Evolutionary conservation across 176 grass and related monocot species (phyloP).

Genomic region (Eragrostis curvula): DNA sequence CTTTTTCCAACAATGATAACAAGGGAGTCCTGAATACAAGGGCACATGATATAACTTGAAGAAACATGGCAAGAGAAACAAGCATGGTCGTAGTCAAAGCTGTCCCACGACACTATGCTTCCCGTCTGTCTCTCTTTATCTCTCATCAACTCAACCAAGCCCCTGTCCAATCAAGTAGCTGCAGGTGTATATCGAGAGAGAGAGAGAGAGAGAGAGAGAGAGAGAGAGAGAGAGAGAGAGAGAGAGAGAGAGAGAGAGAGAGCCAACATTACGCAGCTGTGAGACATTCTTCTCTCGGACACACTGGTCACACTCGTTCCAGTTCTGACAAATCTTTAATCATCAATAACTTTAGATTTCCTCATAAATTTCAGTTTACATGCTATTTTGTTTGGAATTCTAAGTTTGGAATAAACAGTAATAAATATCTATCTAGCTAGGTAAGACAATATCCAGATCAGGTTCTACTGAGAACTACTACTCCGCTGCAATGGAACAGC

Average conservation of each 20-base stretch:
- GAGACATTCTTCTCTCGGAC: too few relatives aligned
- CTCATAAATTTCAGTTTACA: background rate
- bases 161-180: conserved; percentile 17
- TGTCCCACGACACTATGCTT: background rate
- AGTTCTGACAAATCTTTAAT: too few relatives aligned
- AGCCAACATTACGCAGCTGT: too few relatives aligned
- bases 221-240: too few relatives aligned
- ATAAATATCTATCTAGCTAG: background rate
- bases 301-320: too few relatives aligned
- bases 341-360: too few relatives aligned
- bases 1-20: conserved; percentile 44
- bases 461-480: background rate
- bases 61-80: conserved; percentile 32
- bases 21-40: conserved; percentile 39
- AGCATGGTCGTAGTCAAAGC: conserved; percentile 41
- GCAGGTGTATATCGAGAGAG: background rate
- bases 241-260: too few relatives aligned
- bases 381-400: background rate
- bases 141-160: background rate
- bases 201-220: background rate
- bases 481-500: conserved; percentile 16
- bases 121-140: background rate
- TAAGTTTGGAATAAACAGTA: background rate
- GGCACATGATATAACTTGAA: conserved; percentile 40
- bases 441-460: background rate